Conservation (phyloP, 768 basidiomycete genomes). For the Xanthoconium stramineum region DNA sequence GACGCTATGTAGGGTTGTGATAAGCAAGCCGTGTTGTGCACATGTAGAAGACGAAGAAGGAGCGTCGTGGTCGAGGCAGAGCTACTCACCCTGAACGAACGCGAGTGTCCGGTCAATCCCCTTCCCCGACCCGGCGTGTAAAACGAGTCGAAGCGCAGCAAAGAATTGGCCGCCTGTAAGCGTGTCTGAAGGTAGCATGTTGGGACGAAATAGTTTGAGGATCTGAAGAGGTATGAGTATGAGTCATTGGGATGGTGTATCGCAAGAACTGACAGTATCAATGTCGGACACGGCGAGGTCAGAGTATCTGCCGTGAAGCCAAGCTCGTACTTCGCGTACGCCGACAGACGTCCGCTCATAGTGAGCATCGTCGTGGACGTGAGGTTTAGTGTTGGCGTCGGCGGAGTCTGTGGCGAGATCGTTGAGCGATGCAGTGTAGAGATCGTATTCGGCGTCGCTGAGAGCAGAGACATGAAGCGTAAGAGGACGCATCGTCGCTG, state of each 20-base stretch:
- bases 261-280: constrained; percentile 48
- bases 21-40: constrained; percentile 1
- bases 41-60: not conserved
- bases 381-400: constrained; percentile 12
- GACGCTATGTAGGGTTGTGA: constrained; percentile 17
- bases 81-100: constrained; percentile 66
- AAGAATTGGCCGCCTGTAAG: constrained; percentile 75
- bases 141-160: constrained; percentile 63
- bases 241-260: not conserved
- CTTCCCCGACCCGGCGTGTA: constrained; percentile 60
- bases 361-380: constrained; percentile 40
- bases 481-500: constrained; percentile 52
- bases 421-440: constrained; percentile 60
- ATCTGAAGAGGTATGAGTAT: constrained; percentile 44
- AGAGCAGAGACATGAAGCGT: constrained; percentile 73
- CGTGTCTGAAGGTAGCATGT: constrained; percentile 47
- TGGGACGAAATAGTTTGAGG: constrained; percentile 60
- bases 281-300: constrained; percentile 49
- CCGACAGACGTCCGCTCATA: constrained; percentile 55
- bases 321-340: constrained; percentile 66
- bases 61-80: not conserved
- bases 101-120: constrained; percentile 63
- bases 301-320: constrained; percentile 70
- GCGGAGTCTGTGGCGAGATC: constrained; percentile 45
- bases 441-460: constrained; percentile 64